Evolutionary conservation across 2,329 filamentous ascomycete genomes (phyloP), one percentile per base, ranked within the genome.

Genomic region (Monosporascus sp.): DNA sequence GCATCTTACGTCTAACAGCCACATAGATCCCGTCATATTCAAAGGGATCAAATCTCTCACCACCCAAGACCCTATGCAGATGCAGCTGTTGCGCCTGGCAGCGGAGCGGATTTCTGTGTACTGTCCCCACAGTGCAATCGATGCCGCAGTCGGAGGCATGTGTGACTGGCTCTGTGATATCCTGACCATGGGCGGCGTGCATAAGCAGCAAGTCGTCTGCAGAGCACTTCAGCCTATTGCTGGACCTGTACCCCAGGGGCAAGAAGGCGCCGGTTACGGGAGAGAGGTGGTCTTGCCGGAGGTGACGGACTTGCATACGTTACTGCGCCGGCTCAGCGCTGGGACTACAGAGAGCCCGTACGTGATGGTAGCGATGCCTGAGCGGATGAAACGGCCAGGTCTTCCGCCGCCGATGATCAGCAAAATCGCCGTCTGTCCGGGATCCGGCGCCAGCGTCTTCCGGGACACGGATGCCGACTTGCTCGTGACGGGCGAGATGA

Each of bases 111-210:
- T 99, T 64, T 95, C 91, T 59, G 91, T 99, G 53, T 99, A 97
- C 76, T 91, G 88, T 60, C 94, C 94, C 0, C 94, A 99, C 73
- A 99, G 94, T 0, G 93, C 94, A 15, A 84, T 97, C 44, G 94
- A 99, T 71, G 90, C 90, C 39, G 89, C 89, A 1, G 83, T 85
- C 1, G 83, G 86, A 18, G 94, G 94, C 4, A 82, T 99, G 61
- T 95, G 92, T 66, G 90, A 96, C 69, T 99, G 93, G 93, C 85
- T 99, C 9, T 90, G 90, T 55, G 88, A 95, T 65, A 86, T 95
- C 48, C 83, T 97, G 20, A 85, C 86, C 2, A 85, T 83, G 9
- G 61, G 62, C 22, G 60, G 11, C 43, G 41, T 15, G n/a, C n/a
- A 18, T 15, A 20, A 63, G 39, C 45, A 58, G 55, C 57, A 62